Conservation (phyloP, 2,329 filamentous ascomycete species). For the Phialophora macrospora region DNA sequence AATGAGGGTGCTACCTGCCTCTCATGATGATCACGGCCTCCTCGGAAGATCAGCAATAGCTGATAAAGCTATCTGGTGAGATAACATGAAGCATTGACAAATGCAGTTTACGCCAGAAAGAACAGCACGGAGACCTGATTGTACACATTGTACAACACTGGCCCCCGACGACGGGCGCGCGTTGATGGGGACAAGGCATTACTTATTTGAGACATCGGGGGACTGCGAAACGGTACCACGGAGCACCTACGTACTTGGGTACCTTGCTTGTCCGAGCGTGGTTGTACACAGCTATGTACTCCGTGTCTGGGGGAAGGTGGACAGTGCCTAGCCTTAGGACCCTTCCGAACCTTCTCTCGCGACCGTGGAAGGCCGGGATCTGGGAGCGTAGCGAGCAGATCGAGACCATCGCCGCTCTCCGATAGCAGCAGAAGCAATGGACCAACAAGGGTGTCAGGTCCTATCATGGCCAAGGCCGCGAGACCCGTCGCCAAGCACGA, state of each 20-base stretch:
- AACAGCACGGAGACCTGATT: not conserved
- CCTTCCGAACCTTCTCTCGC: not conserved
- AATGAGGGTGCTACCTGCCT: not conserved
- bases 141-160: not conserved
- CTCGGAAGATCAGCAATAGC: not conserved
- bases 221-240: not conserved
- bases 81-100: not conserved
- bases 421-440: constrained; percentile 8
- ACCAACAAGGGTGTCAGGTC: constrained; percentile 1
- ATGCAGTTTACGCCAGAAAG: not conserved
- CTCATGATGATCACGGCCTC: not conserved
- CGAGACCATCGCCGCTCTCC: constrained; percentile 11
- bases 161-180: not conserved
- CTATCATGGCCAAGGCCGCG: constrained; percentile 2
- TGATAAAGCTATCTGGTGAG: not conserved
- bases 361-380: not conserved
- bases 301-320: not conserved
- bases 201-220: not conserved
- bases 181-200: not conserved
- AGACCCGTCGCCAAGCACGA: constrained; percentile 4
- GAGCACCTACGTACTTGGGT: not conserved
- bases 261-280: not conserved
- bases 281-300: not conserved
- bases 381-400: not conserved
- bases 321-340: not conserved